Base-by-base conservation (phyloP, 2,329 filamentous ascomycete genomes). In the Neopestalotiopsis clavispora region DNA sequence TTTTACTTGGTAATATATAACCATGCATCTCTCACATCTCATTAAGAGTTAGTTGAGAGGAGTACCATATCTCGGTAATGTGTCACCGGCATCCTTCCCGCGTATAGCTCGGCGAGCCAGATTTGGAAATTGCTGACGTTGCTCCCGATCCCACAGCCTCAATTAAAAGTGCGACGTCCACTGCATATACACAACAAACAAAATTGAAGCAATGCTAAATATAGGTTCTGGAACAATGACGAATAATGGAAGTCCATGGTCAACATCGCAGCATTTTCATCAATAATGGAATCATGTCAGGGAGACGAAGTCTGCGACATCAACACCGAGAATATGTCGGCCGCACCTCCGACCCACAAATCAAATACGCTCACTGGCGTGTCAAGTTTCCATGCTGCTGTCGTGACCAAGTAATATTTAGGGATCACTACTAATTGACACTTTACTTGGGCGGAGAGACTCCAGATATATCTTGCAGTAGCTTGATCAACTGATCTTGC, bases 401-500 rank as follows among this genome's bases (percentile, higher is more conserved):
- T 1, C 34, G 10, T 38, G 6, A 38, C 34, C 34, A 6, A 38
- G 34, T 38, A 38, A 10, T 38, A 10, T 38, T 38, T 7, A 38
- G 34, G 34, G 6, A 10, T 38, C 1, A 10, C 10, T 38, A 10
- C 34, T 1, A 38, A 10, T 10, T 1, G 4, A 7, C 6, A 38
- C 10, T 10, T 38, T 57, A 71, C 5, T 68, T 38, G 45, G 67
- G 69, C 9, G 69, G 71, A 45, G 67, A 28, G n/a, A 73, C 68
- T 14, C 71, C 72, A 30, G 70, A 70, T 2, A 80, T 74, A 20
- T 74, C 71, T 45, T 75, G 77, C 68, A 82, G 70, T 14, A 75
- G 71, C 66, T 79, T 75, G 68, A 87, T 68, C 42, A 87, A 73
- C 70, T 75, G 76, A 13, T 86, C 82, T 73, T 88, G 86, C 59